Base-by-base conservation (phyloP, 768 basidiomycete genomes). In the Leccinum ochraceum region DNA sequence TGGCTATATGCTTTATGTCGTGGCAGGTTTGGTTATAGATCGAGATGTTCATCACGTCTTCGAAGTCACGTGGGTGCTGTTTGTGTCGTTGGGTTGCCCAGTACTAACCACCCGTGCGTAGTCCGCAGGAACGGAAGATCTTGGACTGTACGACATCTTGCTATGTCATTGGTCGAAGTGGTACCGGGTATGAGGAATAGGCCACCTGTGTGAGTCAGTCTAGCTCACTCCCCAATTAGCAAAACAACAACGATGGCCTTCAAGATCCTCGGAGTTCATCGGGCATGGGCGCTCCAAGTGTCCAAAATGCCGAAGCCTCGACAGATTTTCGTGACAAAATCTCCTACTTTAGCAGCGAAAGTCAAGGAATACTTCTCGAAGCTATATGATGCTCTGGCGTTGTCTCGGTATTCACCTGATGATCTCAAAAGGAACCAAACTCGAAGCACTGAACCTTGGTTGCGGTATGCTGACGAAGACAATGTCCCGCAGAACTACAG, bases 231-330 rank as follows among this genome's bases (percentile, higher is more conserved):
- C 20, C 7, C 0, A 5, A 20, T 30, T 49, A 89, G 88, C 1
- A 89, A 89, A 79, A 90, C 88, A 0, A 90, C 89, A 0, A 86
- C 88, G 0, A 89, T 91, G 80, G 74, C 90, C 1, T 87, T 86
- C 76, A 90, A 88, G 70, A 89, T 91, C 81, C 78, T 90, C 1
- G 80, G 82, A 4, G 82, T 89, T 6, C 86, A 90, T 63, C 74
- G 81, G 17, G 77, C 82, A 3, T 86, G 80, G 73, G 71, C 81
- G 39, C 60, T 77, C 30, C 71, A 74, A 28, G 11, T 2, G 1
- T 62, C 59, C 6, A 73, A 69, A 11, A 69, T 77, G 42, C 67
- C 74, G 1, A 84, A 81, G 65, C 85, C 86, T 3, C 79, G 87
- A 10, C 89, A 91, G 66, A 69, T 91, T 10, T 91, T 91, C 61